Evolutionary conservation across 352 stramenopile species (phyloP).

Genomic region (Phytophthora hibernalis): DNA sequence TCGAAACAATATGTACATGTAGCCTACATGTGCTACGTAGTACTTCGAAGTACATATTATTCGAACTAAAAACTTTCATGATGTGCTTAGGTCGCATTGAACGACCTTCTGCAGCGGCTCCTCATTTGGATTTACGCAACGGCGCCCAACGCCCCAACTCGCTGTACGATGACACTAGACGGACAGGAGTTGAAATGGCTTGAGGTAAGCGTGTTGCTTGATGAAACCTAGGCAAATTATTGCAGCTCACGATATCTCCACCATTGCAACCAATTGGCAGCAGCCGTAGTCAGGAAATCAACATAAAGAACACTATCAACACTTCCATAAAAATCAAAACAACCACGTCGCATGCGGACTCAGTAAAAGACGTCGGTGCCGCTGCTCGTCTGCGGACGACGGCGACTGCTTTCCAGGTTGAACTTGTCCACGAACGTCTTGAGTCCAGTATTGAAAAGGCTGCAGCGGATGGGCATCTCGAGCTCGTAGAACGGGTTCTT

Average conservation of each 20-base stretch:
- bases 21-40: no score
- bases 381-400: constrained; percentile 57
- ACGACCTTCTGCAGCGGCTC: constrained; percentile 5
- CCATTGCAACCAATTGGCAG: no score
- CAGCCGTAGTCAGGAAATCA: not conserved
- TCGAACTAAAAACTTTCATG: no score
- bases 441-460: constrained; percentile 91
- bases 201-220: constrained; percentile 13
- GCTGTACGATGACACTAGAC: constrained; percentile 15
- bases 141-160: no score
- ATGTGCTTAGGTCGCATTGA: no score
- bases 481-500: constrained; percentile 96
- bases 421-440: constrained; percentile 91
- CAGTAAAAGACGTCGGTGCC: constrained; percentile 43
- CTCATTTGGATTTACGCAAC: constrained; percentile 5
- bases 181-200: constrained; percentile 36
- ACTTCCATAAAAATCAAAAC: not conserved
- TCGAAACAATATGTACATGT: no score
- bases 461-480: constrained; percentile 95
- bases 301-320: not conserved
- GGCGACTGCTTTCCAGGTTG: constrained; percentile 68
- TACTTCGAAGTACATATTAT: no score
- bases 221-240: not conserved
- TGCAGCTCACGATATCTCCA: no score
- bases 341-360: not conserved